Base-by-base conservation (phyloP, 495 filamentous ascomycete genomes). In the Alectoria sarmentosa region DNA sequence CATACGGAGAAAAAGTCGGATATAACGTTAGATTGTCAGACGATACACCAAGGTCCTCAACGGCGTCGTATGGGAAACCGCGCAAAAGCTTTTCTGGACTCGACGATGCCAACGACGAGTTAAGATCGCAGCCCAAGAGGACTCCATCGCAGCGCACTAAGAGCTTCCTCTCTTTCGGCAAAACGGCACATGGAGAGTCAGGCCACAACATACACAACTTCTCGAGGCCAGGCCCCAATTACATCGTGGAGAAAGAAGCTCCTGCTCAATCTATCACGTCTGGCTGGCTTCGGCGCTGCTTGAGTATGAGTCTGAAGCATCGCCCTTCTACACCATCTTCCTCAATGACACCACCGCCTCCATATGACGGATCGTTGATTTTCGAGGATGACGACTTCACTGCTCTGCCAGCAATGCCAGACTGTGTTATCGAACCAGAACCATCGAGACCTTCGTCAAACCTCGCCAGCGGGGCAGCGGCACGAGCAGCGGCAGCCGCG, bases 401-500 rank as follows among this genome's bases (percentile, higher is more conserved):
- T 26, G 64, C 58, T 8, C 42, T 60, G n/a, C 64, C 64, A 32
- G 23, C 23, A n/a, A 55, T 66, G n/a, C 64, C 64, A 19, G 56
- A 57, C 56, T 59, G 26, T 52, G 2, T 30, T 21, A 21, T 34
- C 7, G 67, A 65, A 39, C 32, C 68, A 39, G 79, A 76, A 64
- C 75, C 76, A 26, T 77, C 78, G 2, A 72, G 79, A 49, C 64
- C 79, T 30, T 74, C 77, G 0, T 68, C 76, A 59, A 69, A 78
- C 60, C 62, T 73, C 30, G 82, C 76, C 38, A 83, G 84, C n/a
- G 87, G 86, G 21, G 86, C 87, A 0, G 88, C 89, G 9, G 85
- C 88, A 58, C 83, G 88, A 49, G 85, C 87, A 14, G 87, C 86
- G 15, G 89, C 86, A 2, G 83, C 83, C 28, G 85, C 85, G 17